These are phyloP conservation scores for Iodosphaeria phyllophila DNA, from an alignment of 2,329 filamentous ascomycete species.

Conservation along the genomic window DNA sequence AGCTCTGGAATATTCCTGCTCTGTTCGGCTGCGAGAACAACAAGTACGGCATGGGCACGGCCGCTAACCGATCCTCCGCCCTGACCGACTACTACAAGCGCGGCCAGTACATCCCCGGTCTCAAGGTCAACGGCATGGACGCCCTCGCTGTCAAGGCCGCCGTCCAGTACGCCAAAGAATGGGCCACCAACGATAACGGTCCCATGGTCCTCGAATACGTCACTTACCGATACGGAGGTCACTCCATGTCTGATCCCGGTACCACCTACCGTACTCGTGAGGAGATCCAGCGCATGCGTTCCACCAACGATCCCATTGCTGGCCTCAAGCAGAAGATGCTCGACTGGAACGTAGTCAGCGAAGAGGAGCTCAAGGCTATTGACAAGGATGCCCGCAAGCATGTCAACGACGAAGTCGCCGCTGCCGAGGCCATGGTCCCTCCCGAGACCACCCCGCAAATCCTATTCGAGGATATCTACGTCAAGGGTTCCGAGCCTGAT, in stretches of 20 bases:
- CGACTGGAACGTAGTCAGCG: slow-evolving; percentile 78
- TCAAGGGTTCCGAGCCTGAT: slow-evolving; percentile 66
- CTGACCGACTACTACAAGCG: slow-evolving; percentile 99
- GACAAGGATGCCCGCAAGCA: slow-evolving; percentile 81
- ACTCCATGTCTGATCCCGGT: slow-evolving; percentile 99
- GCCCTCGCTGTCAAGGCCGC: slow-evolving; percentile 95
- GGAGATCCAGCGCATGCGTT: slow-evolving; percentile 99
- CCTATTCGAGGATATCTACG: slow-evolving; percentile 94
- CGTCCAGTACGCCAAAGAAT: slow-evolving; percentile 84
- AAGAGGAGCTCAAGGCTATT: slow-evolving; percentile 90
- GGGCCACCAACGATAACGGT: slow-evolving; percentile 65
- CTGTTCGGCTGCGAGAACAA: slow-evolving; percentile 99
- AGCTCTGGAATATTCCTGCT: slow-evolving; percentile 91
- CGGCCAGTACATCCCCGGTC: slow-evolving; percentile 96
- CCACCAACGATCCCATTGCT: slow-evolving; percentile 94
- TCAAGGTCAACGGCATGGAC: slow-evolving; percentile 99
- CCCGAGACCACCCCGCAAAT: slow-evolving; percentile 69
- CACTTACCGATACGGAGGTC: slow-evolving; percentile 96
- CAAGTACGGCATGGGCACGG: slow-evolving; percentile 99
- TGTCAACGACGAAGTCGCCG: slow-evolving; percentile 79
- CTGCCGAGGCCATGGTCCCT: slow-evolving; percentile 70
- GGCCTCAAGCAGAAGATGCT: slow-evolving; percentile 96
- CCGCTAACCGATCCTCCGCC: slow-evolving; percentile 81
- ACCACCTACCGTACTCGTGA: slow-evolving; percentile 98
- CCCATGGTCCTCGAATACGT: slow-evolving; percentile 97